Evolutionary conservation across 2,329 filamentous ascomycete genomes (phyloP).

Genomic region (Alternaria brassicicola): DNA sequence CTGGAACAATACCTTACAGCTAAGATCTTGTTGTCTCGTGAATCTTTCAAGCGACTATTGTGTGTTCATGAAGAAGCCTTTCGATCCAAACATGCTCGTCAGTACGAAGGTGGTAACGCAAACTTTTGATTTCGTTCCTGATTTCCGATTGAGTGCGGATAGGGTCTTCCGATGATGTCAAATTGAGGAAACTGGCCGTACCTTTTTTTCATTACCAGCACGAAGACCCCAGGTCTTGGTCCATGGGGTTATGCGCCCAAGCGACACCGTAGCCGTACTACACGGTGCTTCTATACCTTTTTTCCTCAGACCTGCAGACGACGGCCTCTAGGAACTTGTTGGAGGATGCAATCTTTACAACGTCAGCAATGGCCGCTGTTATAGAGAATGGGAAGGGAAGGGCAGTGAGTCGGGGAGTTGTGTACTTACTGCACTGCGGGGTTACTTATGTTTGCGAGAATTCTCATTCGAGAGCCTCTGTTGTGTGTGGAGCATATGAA

Average conservation of each 20-base stretch:
- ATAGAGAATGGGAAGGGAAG: neutral
- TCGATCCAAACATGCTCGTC: neutral
- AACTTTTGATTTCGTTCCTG: neutral
- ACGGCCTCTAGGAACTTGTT: constrained; percentile 1
- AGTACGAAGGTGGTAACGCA: too few relatives aligned
- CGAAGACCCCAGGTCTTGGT: neutral
- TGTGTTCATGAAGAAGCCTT: neutral
- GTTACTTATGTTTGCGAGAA: too few relatives aligned
- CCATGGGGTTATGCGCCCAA: neutral
- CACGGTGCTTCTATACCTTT: neutral
- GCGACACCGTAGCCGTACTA: neutral
- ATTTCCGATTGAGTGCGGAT: too few relatives aligned
- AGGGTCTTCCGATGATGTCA: neutral
- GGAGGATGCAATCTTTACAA: constrained; percentile 9
- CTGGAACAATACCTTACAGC: fast-evolving
- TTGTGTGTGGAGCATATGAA: too few relatives aligned
- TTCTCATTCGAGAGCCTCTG: too few relatives aligned
- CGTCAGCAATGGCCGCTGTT: neutral
- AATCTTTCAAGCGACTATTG: neutral
- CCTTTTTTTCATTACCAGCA: neutral
- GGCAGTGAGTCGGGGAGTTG: neutral
- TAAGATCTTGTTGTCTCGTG: neutral
- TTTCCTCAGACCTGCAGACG: neutral
- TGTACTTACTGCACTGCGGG: neutral
- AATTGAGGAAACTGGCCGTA: neutral